These are phyloP conservation scores for Naganishia onofrii DNA, from an alignment of 768 basidiomycete species.

Conservation along the genomic window DNA sequence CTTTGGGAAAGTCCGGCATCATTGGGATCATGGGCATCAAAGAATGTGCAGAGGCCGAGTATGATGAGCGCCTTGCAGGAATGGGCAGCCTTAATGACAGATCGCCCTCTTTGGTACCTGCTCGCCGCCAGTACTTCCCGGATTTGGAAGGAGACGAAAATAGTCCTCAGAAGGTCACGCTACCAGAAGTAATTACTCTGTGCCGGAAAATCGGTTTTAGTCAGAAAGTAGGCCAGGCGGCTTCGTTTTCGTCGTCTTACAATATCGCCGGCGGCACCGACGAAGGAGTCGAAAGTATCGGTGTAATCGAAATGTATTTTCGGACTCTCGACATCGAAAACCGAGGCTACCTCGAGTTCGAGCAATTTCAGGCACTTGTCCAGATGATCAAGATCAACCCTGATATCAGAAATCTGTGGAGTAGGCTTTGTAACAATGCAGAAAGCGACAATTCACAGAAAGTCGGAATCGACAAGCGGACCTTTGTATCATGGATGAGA, in stretches of 20 bases:
- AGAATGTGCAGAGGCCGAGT: neutral
- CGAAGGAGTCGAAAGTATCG: neutral
- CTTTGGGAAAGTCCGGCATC: slow-evolving; percentile 11
- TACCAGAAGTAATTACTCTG: slow-evolving; percentile 66
- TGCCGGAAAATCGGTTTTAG: slow-evolving; percentile 60
- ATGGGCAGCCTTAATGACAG: neutral
- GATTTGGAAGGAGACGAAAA: neutral
- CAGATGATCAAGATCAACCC: slow-evolving; percentile 17
- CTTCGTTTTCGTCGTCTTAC: slow-evolving; percentile 50
- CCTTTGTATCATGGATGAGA: neutral
- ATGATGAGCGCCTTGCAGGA: slow-evolving; percentile 14
- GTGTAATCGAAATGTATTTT: slow-evolving; percentile 15
- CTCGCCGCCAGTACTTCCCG: neutral
- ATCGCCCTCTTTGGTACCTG: neutral
- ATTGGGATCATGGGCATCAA: slow-evolving; percentile 19
- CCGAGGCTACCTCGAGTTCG: slow-evolving; percentile 21
- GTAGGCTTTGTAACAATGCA: neutral
- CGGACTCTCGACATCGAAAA: slow-evolving; percentile 10
- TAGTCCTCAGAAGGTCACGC: slow-evolving; percentile 29
- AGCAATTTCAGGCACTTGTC: slow-evolving; percentile 25
- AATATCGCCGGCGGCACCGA: slow-evolving; percentile 54
- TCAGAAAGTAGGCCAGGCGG: slow-evolving; percentile 51
- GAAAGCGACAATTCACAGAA: neutral
- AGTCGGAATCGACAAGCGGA: neutral
- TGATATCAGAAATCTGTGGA: slow-evolving; percentile 14